A percentile compares a stretch with the other conserved stretches of the same genome.
Evolutionary conservation across 495 filamentous ascomycete species (phyloP).

Genomic region (Neurospora sp.): DNA sequence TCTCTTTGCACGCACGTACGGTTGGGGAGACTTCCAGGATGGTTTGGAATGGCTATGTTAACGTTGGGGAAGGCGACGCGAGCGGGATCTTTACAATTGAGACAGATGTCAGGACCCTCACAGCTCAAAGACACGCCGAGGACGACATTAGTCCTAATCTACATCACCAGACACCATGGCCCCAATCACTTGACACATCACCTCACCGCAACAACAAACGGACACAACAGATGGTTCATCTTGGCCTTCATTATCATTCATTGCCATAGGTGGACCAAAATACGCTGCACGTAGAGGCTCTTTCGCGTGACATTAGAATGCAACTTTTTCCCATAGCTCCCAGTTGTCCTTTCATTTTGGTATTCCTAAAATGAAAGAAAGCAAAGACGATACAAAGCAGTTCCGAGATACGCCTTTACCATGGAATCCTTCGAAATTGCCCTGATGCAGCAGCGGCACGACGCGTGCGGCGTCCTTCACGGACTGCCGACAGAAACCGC

Average conservation of each 20-base stretch:
- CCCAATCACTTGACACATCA: background rate
- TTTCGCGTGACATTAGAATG: background rate
- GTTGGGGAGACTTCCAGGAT: background rate
- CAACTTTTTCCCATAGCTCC: constrained; percentile 20
- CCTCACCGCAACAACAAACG: background rate
- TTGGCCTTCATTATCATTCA: background rate
- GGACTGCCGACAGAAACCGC: background rate
- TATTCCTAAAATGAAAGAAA: constrained; percentile 21
- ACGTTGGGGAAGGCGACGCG: background rate
- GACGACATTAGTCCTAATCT: background rate
- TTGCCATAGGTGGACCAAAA: background rate
- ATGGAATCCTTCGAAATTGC: constrained; percentile 25
- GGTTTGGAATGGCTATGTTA: background rate
- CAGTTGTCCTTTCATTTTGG: constrained; percentile 18
- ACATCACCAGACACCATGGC: background rate
- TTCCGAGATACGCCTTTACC: constrained; percentile 30
- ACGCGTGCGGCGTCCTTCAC: background rate
- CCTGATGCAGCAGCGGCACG: background rate
- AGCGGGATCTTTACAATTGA: background rate
- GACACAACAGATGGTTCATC: background rate
- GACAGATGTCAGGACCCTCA: background rate
- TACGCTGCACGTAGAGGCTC: background rate
- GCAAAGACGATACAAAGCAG: constrained; percentile 28
- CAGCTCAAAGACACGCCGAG: background rate
- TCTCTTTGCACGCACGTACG: too few relatives aligned